Percentiles rank a stretch among this genome's conserved stretches.
These are phyloP conservation scores for Oryza brachyantha DNA, from an alignment of 176 grass and related monocot species.

Conservation along the genomic window DNA sequence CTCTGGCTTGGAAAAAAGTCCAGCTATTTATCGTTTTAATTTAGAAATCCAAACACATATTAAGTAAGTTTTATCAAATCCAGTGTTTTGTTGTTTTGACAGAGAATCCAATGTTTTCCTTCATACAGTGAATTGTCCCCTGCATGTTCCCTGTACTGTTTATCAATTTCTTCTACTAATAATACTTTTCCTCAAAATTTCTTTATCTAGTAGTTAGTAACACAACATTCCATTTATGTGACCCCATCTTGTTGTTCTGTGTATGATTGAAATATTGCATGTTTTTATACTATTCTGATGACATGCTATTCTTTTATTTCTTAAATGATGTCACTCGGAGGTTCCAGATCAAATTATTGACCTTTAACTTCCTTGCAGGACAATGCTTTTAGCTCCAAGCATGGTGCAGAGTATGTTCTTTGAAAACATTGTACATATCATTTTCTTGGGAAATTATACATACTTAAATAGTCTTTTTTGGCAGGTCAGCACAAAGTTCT, in stretches of 20 bases:
- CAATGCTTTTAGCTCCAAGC: slow-evolving; percentile 42
- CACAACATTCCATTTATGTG: slow-evolving; percentile 10
- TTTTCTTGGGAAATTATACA: not conserved
- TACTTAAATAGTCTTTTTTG: slow-evolving; percentile 37
- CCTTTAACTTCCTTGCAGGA: slow-evolving; percentile 41
- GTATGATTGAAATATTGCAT: slow-evolving; percentile 13
- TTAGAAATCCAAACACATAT: slow-evolving; percentile 6
- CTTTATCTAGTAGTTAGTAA: not conserved
- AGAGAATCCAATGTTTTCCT: not conserved
- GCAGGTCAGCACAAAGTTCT: slow-evolving; percentile 52
- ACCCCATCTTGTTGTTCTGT: not conserved
- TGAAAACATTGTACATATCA: slow-evolving; percentile 14
- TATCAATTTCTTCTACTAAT: not conserved
- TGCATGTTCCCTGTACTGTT: not conserved
- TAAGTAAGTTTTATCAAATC: slow-evolving; percentile 1
- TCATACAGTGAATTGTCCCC: not conserved
- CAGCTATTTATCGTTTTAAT: slow-evolving; percentile 12
- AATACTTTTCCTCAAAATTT: not conserved
- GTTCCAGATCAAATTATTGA: slow-evolving; percentile 7
- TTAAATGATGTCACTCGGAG: not conserved
- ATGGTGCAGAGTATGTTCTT: slow-evolving; percentile 53
- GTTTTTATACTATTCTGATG: slow-evolving; percentile 4
- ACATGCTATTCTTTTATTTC: not conserved
- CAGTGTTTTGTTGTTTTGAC: slow-evolving; percentile 10
- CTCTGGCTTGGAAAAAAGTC: slow-evolving; percentile 33